A percentile compares a stretch with the other conserved stretches of the same genome.
These are phyloP conservation scores for Vaccinium darrowii DNA, from an alignment of 148 eudicot species.

Conservation along the genomic window DNA sequence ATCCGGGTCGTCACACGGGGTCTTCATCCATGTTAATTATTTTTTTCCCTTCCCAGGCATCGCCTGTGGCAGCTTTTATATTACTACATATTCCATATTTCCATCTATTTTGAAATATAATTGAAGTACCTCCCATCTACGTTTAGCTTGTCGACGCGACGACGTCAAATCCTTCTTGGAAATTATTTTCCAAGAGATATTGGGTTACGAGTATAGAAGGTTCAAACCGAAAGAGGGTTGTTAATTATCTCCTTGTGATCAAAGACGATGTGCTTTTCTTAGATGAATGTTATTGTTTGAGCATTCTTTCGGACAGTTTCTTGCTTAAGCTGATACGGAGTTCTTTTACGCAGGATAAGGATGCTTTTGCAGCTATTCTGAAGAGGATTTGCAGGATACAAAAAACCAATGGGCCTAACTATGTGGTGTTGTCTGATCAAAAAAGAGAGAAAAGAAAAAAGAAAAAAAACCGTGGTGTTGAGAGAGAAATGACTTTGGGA, in stretches of 20 bases:
- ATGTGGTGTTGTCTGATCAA: conserved; percentile 43
- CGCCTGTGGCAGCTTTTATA: not conserved
- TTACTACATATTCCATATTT: not conserved
- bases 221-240: not conserved
- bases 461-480: conserved; percentile 40
- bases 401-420: conserved; percentile 64
- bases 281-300: not conserved
- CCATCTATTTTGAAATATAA: not conserved
- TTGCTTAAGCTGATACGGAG: not conserved
- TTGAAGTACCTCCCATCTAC: not conserved
- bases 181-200: not conserved
- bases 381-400: conserved; percentile 84
- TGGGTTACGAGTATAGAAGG: not conserved
- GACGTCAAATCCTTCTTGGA: not conserved
- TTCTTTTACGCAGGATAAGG: conserved; percentile 66
- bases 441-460: too few species aligned
- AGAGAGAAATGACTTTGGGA: conserved; percentile 40
- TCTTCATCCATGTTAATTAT: not conserved
- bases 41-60: not conserved
- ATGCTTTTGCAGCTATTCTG: conserved; percentile 77
- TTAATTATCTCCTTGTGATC: not conserved
- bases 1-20: too few species aligned
- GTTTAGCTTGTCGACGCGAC: not conserved
- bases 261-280: not conserved
- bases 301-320: not conserved